Evolutionary conservation across 139 green algal genomes (phyloP).

Genomic region (Chlamydomonas sphaeroides): DNA sequence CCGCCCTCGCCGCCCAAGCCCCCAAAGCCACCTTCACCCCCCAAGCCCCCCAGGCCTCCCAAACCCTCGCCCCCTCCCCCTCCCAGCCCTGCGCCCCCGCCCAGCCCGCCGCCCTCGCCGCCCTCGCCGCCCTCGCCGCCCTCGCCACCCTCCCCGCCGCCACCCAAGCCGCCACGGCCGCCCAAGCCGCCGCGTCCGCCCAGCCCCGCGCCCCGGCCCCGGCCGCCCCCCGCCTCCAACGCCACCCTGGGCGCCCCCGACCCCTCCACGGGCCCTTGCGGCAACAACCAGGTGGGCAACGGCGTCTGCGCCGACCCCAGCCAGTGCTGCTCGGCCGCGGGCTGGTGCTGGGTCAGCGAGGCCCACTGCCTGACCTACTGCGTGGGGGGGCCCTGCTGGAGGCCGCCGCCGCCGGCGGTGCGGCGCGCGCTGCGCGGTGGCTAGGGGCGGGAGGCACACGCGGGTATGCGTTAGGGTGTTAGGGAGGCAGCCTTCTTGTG

Average conservation of each 20-base stretch:
- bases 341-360: not conserved
- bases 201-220: too few species aligned
- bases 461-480: too few species aligned
- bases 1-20: too few species aligned
- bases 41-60: not conserved
- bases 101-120: not conserved
- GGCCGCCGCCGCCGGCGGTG: not conserved
- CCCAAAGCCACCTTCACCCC: too few species aligned
- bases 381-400: conserved; percentile 26
- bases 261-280: not conserved
- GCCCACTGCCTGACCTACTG: conserved; percentile 26
- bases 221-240: too few species aligned
- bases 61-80: not conserved
- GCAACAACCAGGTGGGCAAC: too few species aligned
- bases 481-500: too few species aligned
- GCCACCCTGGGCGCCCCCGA: not conserved
- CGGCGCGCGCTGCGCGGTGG: too few species aligned
- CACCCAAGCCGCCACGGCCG: too few species aligned
- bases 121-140: not conserved
- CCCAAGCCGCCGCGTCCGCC: too few species aligned
- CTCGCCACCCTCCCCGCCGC: too few species aligned
- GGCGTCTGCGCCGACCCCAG: not conserved
- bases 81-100: not conserved
- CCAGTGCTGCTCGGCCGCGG: conserved; percentile 19
- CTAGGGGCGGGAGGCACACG: too few species aligned